Percentiles rank a stretch among this genome's conserved stretches.
Conservation (phyloP, 192 early-diverging fungal genomes). For the Entomortierella beljakovae region DNA sequence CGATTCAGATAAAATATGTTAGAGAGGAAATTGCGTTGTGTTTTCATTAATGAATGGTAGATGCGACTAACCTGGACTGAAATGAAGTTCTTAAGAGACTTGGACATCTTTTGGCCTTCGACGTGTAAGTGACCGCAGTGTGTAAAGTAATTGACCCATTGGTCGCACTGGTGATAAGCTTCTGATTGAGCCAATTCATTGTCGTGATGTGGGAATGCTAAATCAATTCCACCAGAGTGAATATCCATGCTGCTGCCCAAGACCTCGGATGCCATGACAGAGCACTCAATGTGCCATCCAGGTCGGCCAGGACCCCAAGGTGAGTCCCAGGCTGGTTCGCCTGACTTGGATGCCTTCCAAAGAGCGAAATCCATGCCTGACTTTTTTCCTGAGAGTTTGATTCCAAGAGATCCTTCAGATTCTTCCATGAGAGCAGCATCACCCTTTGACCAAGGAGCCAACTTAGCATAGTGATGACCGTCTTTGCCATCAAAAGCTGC, state of each 20-base stretch:
- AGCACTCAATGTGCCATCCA: slow-evolving; percentile 99
- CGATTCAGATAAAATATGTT: neutral
- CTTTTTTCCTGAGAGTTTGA: slow-evolving; percentile 74
- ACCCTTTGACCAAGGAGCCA: slow-evolving; percentile 90
- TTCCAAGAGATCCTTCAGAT: slow-evolving; percentile 90
- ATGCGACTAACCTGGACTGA: slow-evolving; percentile 73
- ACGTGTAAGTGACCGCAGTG: slow-evolving; percentile 96
- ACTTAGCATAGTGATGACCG: slow-evolving; percentile 93
- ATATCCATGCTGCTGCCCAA: slow-evolving; percentile 92
- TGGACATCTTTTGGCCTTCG: slow-evolving; percentile 98
- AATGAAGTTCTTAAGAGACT: slow-evolving; percentile 98
- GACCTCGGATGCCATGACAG: slow-evolving; percentile 95
- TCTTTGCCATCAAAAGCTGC: slow-evolving; percentile 81
- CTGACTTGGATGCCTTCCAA: slow-evolving; percentile 95
- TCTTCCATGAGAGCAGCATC: slow-evolving; percentile 86
- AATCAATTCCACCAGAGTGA: slow-evolving; percentile 95
- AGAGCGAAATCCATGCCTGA: slow-evolving; percentile 91
- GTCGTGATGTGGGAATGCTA: slow-evolving; percentile 99
- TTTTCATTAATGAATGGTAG: too few relatives aligned
- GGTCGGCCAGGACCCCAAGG: slow-evolving; percentile 96
- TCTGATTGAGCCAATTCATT: slow-evolving; percentile 98
- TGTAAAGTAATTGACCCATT: slow-evolving; percentile 99
- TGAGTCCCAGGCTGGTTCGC: slow-evolving; percentile 94
- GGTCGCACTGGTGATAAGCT: slow-evolving; percentile 87
- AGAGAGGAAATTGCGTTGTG: too few relatives aligned